phyloP scores from a whole-genome alignment of 2,329 filamentous ascomycete species.

The Chaetomiaceae sp. region DNA sequence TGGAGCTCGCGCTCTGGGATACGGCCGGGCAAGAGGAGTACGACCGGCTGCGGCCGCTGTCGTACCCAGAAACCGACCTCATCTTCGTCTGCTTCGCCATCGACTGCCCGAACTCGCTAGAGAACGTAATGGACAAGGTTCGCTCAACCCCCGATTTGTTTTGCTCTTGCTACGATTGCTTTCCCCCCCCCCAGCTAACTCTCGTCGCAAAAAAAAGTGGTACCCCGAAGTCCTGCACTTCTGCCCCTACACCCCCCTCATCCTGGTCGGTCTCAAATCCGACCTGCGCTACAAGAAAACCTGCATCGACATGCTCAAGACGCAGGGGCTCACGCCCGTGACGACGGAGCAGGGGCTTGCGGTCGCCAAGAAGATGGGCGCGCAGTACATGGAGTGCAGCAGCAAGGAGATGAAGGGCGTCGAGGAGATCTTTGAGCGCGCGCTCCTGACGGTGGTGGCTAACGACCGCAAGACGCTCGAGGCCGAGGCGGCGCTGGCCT shows the following conservation, averaged over 20 bases:
- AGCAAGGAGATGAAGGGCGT: constrained; percentile 96
- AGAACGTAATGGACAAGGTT: constrained; percentile 99
- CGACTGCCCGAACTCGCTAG: constrained; percentile 94
- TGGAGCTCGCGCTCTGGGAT: constrained; percentile 97
- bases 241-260: constrained; percentile 92
- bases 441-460: constrained; percentile 83
- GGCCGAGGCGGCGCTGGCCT: constrained; percentile 40
- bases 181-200: too few relatives aligned
- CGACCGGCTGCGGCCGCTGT: constrained; percentile 88
- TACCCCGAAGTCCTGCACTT: constrained; percentile 99
- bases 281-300: constrained; percentile 93
- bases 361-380: constrained; percentile 90
- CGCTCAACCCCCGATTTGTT: too few relatives aligned
- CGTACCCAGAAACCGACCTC: constrained; percentile 95
- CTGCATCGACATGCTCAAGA: constrained; percentile 98
- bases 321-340: constrained; percentile 91
- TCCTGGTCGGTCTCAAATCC: constrained; percentile 94
- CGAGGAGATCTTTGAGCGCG: constrained; percentile 91
- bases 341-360: constrained; percentile 83
- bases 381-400: constrained; percentile 96
- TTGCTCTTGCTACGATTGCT: too few relatives aligned
- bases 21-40: constrained; percentile 99
- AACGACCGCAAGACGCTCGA: constrained; percentile 66
- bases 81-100: constrained; percentile 99
- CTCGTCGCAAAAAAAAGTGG: too few relatives aligned